phyloP scores from a whole-genome alignment of 768 basidiomycete species.

The Auriscalpium orientale region DNA sequence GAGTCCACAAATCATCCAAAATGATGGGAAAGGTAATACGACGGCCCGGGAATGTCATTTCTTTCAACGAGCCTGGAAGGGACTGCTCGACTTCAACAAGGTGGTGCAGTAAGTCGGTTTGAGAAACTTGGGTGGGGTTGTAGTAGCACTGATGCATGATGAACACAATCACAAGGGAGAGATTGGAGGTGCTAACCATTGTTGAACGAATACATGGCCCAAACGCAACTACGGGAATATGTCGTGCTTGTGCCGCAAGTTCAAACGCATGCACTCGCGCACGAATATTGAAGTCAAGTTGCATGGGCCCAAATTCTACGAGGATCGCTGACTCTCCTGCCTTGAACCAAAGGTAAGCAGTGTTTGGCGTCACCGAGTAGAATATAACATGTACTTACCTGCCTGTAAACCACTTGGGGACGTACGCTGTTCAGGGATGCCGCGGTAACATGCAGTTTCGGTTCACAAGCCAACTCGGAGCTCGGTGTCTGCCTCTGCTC shows the following conservation, averaged over 20 bases:
- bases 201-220: slow-evolving; percentile 51
- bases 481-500: not conserved
- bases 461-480: slow-evolving; percentile 9
- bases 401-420: slow-evolving; percentile 41
- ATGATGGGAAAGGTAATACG: slow-evolving; percentile 54
- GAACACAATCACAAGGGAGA: not conserved
- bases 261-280: slow-evolving; percentile 55
- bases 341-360: slow-evolving; percentile 21
- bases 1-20: slow-evolving; percentile 51
- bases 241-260: slow-evolving; percentile 23
- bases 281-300: slow-evolving; percentile 43
- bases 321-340: slow-evolving; percentile 60
- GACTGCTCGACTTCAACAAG: slow-evolving; percentile 32
- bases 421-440: slow-evolving; percentile 6
- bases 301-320: slow-evolving; percentile 53
- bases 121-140: slow-evolving; percentile 35
- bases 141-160: slow-evolving; percentile 37
- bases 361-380: not conserved
- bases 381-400: slow-evolving; percentile 28
- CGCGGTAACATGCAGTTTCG: slow-evolving; percentile 27
- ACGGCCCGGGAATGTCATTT: slow-evolving; percentile 42
- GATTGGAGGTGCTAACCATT: slow-evolving; percentile 32
- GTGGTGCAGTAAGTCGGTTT: slow-evolving; percentile 33
- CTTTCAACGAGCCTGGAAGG: slow-evolving; percentile 32
- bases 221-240: slow-evolving; percentile 17